Conservation (phyloP, 305 asterid species). For the Withania somnifera region DNA sequence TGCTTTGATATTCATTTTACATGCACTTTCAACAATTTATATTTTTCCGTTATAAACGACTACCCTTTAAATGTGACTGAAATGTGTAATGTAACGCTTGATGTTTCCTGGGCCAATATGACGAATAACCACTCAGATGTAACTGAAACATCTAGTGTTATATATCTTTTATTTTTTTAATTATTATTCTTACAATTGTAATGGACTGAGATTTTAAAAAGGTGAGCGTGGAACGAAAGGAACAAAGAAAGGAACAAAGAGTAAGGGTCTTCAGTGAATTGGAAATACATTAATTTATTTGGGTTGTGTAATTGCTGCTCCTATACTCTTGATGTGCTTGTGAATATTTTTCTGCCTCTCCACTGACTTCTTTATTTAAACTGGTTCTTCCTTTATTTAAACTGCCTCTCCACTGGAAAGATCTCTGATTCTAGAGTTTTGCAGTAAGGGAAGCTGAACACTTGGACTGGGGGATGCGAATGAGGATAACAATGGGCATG, state of each 20-base stretch:
- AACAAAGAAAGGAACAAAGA: too few relatives aligned
- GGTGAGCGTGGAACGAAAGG: not conserved
- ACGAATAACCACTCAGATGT: not conserved
- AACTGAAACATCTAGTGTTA: not conserved
- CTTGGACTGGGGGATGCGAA: constrained; percentile 63
- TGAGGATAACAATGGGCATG: constrained; percentile 75
- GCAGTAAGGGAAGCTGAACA: constrained; percentile 87
- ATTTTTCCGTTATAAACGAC: not conserved
- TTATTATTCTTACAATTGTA: not conserved
- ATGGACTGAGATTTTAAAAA: not conserved
- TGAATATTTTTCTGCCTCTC: not conserved
- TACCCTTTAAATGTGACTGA: not conserved
- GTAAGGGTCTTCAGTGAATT: not conserved
- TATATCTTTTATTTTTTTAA: too few relatives aligned
- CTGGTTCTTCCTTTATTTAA: not conserved
- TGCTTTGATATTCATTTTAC: not conserved
- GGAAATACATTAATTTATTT: not conserved
- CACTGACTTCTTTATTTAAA: not conserved
- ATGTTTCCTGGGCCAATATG: not conserved
- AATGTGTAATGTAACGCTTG: not conserved
- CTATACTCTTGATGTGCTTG: not conserved
- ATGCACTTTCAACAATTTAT: not conserved
- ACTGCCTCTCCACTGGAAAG: not conserved
- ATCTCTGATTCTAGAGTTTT: constrained; percentile 2
- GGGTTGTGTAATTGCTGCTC: not conserved